Base-by-base conservation (phyloP, 1,139 yeast genomes). In the Arxiozyma bovina region DNA sequence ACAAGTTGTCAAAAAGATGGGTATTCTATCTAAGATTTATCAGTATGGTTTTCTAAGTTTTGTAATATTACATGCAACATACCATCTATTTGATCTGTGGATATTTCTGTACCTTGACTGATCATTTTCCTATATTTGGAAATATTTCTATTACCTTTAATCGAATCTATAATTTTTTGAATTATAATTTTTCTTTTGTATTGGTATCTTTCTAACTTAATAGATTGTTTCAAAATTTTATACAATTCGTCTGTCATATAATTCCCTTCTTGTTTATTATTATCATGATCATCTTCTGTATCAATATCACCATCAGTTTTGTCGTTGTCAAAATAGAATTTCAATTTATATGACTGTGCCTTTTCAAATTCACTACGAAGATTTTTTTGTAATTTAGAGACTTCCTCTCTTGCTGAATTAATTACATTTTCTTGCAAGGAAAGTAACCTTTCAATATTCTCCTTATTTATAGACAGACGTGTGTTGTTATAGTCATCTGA, bases 51-150 rank as follows among this genome's bases (percentile, higher is more conserved):
- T 21, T 56, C 58, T 47, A 67, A 54, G 47, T 65, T 64, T 48
- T 64, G 59, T 53, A 67, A 60, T 45, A 68, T 68, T 17, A 64
- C 61, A 60, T 67, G 69, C 53, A 68, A 54, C 54, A 64, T 61
- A 7, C 60, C 69, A 56, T 72, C 75, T 9, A 73, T 67, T 59
- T 90, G 96, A 60, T 85, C 88, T 45, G 83, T 78, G 48, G 80
- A 81, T 53, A 90, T 79, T 45, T 89, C 95, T 63, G 97, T 89
- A 56, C 94, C 85, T 58, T 84, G 78, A 52, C 96, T 83, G 53
- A 93, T 84, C 66, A 93, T 78, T 63, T 85, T 81, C 61, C 95
- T 77, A 73, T 90, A 93, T 63, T 88, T 86, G 64, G 83, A 83
- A 78, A 90, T 83, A 68, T 85, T 87, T 12, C 61, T 55, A 52